Evolutionary conservation across 1,284 basidiomycete species (phyloP).

Genomic region (Agroathelia rolfsii): DNA sequence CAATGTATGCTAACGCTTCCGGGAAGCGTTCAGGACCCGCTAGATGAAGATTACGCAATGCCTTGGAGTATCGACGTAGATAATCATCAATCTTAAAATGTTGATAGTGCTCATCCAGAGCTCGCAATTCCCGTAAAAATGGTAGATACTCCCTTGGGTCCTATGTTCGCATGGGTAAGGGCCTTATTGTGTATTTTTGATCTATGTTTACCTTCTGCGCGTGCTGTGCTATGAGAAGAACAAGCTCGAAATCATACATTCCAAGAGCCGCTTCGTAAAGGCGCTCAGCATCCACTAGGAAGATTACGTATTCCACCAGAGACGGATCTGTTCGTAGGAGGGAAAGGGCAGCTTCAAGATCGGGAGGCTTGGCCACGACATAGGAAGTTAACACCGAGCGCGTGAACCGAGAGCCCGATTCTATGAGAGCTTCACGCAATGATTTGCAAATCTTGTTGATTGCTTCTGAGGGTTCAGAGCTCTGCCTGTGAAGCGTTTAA

Average conservation of each 20-base stretch:
- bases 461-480: conserved; percentile 41
- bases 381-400: conserved; percentile 87
- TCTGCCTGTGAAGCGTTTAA: conserved; percentile 44
- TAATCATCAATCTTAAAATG: conserved; percentile 91
- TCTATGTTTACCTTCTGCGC: conserved; percentile 79
- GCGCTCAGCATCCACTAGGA: conserved; percentile 88
- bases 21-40: conserved; percentile 67
- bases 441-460: conserved; percentile 74
- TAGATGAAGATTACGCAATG: conserved; percentile 65
- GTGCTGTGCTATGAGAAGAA: conserved; percentile 94
- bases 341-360: conserved; percentile 79
- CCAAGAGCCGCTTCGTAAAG: conserved; percentile 93
- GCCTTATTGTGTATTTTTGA: no score
- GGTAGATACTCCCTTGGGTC: conserved; percentile 98
- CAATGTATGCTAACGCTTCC: conserved; percentile 74
- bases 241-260: conserved; percentile 97
- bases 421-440: conserved; percentile 58
- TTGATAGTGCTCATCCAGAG: conserved; percentile 77
- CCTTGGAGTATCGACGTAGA: conserved; percentile 68
- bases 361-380: conserved; percentile 86
- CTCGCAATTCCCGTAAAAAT: conserved; percentile 84
- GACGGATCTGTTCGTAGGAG: conserved; percentile 34
- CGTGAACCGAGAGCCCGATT: no score
- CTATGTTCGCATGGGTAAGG: conserved; percentile 31
- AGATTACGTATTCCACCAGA: conserved; percentile 91